phyloP scores from a whole-genome alignment of 2,329 filamentous ascomycete genomes.

The Escovopsis sp. region DNA sequence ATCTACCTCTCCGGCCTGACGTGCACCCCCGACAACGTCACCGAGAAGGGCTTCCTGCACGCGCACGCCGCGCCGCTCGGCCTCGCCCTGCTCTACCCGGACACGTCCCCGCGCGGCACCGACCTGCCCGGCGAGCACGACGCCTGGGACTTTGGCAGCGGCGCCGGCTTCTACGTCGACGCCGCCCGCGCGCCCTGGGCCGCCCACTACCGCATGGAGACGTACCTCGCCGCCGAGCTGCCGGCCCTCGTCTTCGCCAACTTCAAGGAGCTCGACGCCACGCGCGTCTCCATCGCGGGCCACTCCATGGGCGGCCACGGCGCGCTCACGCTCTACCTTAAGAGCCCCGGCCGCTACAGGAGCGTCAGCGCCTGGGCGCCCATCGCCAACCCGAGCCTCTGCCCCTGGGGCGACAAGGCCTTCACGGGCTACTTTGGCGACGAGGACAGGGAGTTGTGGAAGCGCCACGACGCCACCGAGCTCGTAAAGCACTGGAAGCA shows the following conservation, averaged over 20 bases:
- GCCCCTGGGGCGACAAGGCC: conserved; percentile 92
- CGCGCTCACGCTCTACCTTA: conserved; percentile 80
- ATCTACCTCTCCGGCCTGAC: conserved; percentile 91
- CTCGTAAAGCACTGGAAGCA: conserved; percentile 65
- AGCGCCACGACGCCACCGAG: conserved; percentile 83
- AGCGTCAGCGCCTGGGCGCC: conserved; percentile 83
- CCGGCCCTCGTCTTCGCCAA: conserved; percentile 57
- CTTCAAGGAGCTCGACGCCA: conserved; percentile 55
- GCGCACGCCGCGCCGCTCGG: conserved; percentile 62
- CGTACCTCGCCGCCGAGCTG: conserved; percentile 81
- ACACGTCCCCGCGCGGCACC: conserved; percentile 82
- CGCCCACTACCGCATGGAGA: conserved; percentile 83
- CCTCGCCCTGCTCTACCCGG: conserved; percentile 87
- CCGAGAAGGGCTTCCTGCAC: conserved; percentile 84
- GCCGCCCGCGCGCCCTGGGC: conserved; percentile 62
- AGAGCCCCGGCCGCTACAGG: conserved; percentile 80
- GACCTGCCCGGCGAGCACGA: conserved; percentile 75
- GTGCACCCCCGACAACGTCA: conserved; percentile 78
- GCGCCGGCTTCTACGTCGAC: conserved; percentile 90
- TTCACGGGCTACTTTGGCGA: conserved; percentile 76
- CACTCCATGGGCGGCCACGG: conserved; percentile 98
- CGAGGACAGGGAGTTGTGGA: conserved; percentile 61
- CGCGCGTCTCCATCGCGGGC: conserved; percentile 68
- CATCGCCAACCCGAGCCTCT: conserved; percentile 71
- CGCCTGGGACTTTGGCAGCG: conserved; percentile 78